Base-by-base conservation (phyloP, 2,329 filamentous ascomycete species). In the Ophioceras dolichostomum region DNA sequence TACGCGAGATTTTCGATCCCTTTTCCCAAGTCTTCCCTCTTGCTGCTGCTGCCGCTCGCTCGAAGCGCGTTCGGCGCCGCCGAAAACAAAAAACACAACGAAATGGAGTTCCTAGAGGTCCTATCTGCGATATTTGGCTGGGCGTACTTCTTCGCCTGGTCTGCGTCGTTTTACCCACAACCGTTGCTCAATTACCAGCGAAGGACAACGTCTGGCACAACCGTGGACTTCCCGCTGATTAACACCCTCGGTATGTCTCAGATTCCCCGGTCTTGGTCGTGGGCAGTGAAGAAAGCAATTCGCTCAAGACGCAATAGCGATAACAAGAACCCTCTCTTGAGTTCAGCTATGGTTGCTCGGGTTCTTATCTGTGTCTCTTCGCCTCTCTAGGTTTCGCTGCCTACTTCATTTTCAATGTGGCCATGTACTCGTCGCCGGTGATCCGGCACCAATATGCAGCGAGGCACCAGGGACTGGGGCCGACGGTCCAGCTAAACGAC, bases 141-240 rank as follows among this genome's bases (percentile, higher is more conserved):
- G 81, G 61, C 79, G 52, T 88, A 88, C 59, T 79, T 75, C 45
- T 45, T 78, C 34, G 76, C 73, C 58, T 91, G 89, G 89, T 89
- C 83, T 10, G 62, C 79, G 13, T 94, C 86, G 13, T 96, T 95
- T 63, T 96, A 96, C 57, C 88, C 89, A 2, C 91, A 96, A 55
- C 76, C 83, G 6, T 61, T 93, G 42, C 71, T 86, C 44, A 96
- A 95, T 67, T 80, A 70, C 56, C 67, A 66, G 21, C 79, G 86
- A 38, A 74, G 75, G 40, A 83, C 84, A 8, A 95, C 88, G 4
- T 70, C 75, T 16, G 91, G 91, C 29, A 79, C 89, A 4, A 84
- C 86, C 1, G 79, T 94, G 45, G 88, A 95, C 57, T 95, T 93
- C 51, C 86, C 86, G 14, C 68, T 82, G 14, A 67, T 86, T 48